A percentile compares a stretch with the other conserved stretches of the same genome.
Evolutionary conservation across 2,329 filamentous ascomycete genomes (phyloP).

Genomic region (Pseudopyrenochaeta lycopersici): DNA sequence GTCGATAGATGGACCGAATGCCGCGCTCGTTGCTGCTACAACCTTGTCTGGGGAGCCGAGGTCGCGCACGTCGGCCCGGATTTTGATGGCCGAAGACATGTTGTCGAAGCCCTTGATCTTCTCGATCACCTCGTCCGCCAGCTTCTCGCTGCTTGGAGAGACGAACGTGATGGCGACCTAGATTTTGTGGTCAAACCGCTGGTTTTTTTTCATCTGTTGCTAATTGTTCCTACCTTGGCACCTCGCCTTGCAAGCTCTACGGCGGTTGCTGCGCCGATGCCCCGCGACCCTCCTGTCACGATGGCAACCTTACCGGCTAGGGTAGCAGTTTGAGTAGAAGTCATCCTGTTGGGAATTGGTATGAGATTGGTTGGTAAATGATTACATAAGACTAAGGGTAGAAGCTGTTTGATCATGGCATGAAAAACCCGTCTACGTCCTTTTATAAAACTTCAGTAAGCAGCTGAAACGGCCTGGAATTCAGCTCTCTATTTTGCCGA

Average conservation of each 20-base stretch:
- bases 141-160: conserved; percentile 49
- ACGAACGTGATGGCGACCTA: conserved; percentile 57
- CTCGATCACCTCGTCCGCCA: conserved; percentile 44
- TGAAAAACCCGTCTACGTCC: too few species aligned
- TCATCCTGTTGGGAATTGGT: too few species aligned
- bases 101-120: conserved; percentile 48
- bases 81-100: conserved; percentile 46
- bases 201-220: conserved; percentile 4
- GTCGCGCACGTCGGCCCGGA: conserved; percentile 53
- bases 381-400: too few species aligned
- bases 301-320: conserved; percentile 54
- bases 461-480: too few species aligned
- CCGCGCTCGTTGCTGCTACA: conserved; percentile 46
- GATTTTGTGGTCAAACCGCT: too few species aligned
- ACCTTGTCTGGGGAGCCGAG: conserved; percentile 47
- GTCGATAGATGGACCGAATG: conserved; percentile 54
- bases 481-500: too few species aligned
- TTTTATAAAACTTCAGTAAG: too few species aligned
- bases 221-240: conserved; percentile 47
- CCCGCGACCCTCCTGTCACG: conserved; percentile 60
- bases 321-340: too few species aligned
- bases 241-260: conserved; percentile 58
- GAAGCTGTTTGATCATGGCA: too few species aligned
- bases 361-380: too few species aligned
- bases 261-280: conserved; percentile 60